Percentiles rank a stretch among this genome's conserved stretches.
Conservation (phyloP, 768 basidiomycete genomes). For the Agrocybe chaxingu region DNA sequence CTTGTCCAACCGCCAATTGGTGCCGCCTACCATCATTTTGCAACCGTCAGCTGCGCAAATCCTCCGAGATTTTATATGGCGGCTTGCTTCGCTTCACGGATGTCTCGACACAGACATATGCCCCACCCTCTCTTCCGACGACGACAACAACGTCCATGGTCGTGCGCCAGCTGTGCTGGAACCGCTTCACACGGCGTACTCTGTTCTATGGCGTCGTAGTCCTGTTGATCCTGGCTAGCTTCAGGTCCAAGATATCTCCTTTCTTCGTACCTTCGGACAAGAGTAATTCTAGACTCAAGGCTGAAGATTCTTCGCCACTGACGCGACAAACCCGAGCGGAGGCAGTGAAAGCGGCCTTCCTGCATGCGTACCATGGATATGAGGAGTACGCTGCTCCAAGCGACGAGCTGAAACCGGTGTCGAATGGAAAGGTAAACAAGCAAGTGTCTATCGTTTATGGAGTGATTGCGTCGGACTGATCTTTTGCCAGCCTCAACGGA, state of each 20-base stretch:
- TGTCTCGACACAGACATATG: no score
- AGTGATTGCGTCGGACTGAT: neutral
- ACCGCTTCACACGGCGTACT: no score
- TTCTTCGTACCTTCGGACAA: neutral
- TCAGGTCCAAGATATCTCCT: no score
- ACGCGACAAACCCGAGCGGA: constrained; percentile 52
- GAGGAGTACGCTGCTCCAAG: constrained; percentile 55
- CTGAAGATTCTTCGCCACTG: constrained; percentile 21
- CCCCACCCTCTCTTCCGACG: neutral
- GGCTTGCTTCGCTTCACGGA: no score
- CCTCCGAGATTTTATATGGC: no score
- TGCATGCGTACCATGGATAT: constrained; percentile 69
- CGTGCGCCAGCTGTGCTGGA: no score
- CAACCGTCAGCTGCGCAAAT: no score
- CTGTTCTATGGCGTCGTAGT: no score
- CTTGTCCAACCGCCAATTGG: no score
- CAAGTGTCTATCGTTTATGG: constrained; percentile 24
- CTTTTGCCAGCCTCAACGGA: constrained; percentile 60
- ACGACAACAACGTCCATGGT: neutral
- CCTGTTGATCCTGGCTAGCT: no score
- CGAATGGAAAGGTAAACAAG: constrained; percentile 47
- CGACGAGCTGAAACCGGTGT: constrained; percentile 61
- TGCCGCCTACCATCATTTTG: no score
- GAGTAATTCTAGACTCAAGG: no score
- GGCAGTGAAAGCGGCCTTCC: constrained; percentile 58